Conservation (phyloP, 1,139 yeast genomes). For the Maudiozyma humilis region DNA sequence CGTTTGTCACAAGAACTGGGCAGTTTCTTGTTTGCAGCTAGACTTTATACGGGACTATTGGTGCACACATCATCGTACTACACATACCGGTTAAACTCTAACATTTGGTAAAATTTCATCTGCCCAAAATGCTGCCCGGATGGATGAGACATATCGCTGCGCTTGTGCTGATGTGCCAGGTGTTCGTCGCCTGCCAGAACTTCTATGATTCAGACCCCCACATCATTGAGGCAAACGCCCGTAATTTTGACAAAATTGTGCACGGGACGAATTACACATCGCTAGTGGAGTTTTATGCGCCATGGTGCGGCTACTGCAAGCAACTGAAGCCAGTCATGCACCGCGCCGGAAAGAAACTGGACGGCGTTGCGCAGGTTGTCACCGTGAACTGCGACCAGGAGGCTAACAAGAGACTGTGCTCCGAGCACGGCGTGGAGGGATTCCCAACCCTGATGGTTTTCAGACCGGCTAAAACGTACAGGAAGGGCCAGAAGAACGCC, state of each 20-base stretch:
- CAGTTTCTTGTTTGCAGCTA: no score
- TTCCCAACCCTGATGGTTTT: constrained; percentile 77
- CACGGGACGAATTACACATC: constrained; percentile 66
- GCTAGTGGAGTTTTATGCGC: constrained; percentile 88
- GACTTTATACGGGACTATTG: no score
- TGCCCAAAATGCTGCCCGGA: not conserved
- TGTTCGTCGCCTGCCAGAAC: constrained; percentile 19
- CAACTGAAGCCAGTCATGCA: constrained; percentile 48
- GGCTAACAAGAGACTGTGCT: constrained; percentile 59
- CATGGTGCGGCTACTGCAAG: constrained; percentile 88
- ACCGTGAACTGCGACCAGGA: constrained; percentile 81
- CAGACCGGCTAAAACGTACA: constrained; percentile 60
- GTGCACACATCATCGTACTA: no score
- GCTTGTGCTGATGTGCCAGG: not conserved
- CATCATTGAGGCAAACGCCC: constrained; percentile 49
- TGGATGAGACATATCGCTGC: not conserved
- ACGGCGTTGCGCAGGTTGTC: constrained; percentile 54
- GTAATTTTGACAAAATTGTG: constrained; percentile 58
- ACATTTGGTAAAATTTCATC: not conserved
- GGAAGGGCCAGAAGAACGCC: constrained; percentile 38
- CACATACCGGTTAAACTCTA: no score
- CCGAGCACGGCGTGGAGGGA: constrained; percentile 58
- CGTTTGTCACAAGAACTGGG: no score
- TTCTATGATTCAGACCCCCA: constrained; percentile 41
- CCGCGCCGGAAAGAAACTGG: constrained; percentile 53